These are phyloP conservation scores for Rhododendron henanense DNA, from an alignment of 148 eudicot species.

Conservation along the genomic window DNA sequence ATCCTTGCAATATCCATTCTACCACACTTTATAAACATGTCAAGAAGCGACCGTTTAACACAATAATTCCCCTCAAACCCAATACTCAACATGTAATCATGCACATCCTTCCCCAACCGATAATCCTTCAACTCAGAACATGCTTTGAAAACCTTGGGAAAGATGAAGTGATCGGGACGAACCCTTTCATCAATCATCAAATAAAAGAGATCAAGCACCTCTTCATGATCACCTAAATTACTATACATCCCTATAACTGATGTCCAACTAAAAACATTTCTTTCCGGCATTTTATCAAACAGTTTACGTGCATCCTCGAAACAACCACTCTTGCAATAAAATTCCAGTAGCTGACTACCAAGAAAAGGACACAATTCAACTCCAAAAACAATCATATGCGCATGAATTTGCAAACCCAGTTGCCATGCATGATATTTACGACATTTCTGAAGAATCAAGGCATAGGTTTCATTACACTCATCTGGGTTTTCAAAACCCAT, in stretches of 20 bases:
- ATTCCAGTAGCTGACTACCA: constrained; percentile 11
- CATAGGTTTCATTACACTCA: constrained; percentile 10
- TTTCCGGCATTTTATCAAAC: constrained; percentile 15
- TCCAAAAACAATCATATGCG: constrained; percentile 10
- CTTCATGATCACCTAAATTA: constrained; percentile 16
- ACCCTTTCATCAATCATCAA: constrained; percentile 11
- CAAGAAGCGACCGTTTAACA: constrained; percentile 12
- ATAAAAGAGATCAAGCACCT: constrained; percentile 12
- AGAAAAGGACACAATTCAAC: constrained; percentile 10
- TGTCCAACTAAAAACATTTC: constrained; percentile 22
- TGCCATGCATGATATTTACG: not conserved
- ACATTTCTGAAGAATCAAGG: constrained; percentile 14
- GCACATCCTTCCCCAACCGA: constrained; percentile 8
- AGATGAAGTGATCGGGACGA: constrained; percentile 21
- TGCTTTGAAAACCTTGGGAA: constrained; percentile 23
- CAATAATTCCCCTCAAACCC: constrained; percentile 17
- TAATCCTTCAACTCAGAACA: constrained; percentile 19
- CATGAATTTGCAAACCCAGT: constrained; percentile 23
- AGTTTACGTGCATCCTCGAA: not conserved
- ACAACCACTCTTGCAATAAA: constrained; percentile 6
- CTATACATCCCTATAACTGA: constrained; percentile 15
- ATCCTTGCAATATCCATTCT: constrained; percentile 13
- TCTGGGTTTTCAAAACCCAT: constrained; percentile 17
- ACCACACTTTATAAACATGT: constrained; percentile 20
- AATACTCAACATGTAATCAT: constrained; percentile 19